Conservation (phyloP, 768 basidiomycete genomes). For the Astraeus odoratus region DNA sequence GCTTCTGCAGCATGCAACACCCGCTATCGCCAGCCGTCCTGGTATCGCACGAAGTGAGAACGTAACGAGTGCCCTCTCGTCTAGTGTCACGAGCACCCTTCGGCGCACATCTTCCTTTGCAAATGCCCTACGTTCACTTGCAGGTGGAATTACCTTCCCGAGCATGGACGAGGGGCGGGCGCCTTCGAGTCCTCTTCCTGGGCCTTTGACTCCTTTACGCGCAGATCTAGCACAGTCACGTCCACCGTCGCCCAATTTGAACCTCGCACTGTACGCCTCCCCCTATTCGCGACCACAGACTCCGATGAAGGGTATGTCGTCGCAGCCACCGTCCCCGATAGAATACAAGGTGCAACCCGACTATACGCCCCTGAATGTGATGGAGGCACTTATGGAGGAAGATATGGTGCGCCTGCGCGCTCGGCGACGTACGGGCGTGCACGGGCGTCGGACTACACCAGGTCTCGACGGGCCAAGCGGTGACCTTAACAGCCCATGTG, state of each 20-base stretch:
- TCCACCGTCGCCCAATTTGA: constrained; percentile 75
- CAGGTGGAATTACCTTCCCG: constrained; percentile 68
- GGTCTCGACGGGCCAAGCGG: constrained; percentile 32
- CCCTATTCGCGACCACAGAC: constrained; percentile 60
- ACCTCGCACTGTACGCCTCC: constrained; percentile 68
- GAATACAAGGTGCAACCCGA: constrained; percentile 34
- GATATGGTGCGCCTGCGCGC: constrained; percentile 89
- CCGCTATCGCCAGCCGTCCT: constrained; percentile 44
- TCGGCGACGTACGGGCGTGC: constrained; percentile 40
- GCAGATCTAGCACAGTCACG: constrained; percentile 41
- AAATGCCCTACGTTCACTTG: constrained; percentile 61
- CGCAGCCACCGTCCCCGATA: constrained; percentile 28
- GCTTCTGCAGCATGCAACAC: constrained; percentile 35
- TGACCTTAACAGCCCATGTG: constrained; percentile 58
- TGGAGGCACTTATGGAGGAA: constrained; percentile 87
- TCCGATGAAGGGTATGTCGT: constrained; percentile 24
- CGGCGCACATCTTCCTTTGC: constrained; percentile 79
- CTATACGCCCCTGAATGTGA: constrained; percentile 70
- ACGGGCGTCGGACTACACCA: constrained; percentile 37
- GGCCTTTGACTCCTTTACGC: constrained; percentile 15
- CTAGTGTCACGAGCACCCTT: constrained; percentile 59
- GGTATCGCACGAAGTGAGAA: constrained; percentile 52
- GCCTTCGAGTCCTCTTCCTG: constrained; percentile 27
- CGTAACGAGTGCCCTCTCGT: constrained; percentile 52
- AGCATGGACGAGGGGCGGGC: constrained; percentile 46